Base-by-base conservation (phyloP, 805 yeast species). In the Hanseniaspora pseudoguilliermondii region DNA sequence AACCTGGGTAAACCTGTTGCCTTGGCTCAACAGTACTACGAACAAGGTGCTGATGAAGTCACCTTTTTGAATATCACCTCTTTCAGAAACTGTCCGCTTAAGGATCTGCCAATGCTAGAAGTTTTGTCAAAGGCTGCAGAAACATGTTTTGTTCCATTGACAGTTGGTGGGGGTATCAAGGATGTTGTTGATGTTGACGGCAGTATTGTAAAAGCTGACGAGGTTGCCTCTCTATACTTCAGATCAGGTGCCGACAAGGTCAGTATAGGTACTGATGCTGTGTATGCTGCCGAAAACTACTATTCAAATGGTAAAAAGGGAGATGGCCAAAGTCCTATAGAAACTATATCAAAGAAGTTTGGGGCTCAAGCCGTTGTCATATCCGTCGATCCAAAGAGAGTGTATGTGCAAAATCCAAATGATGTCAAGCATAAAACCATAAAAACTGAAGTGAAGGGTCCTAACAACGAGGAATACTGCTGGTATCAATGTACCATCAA, bases 361-460 rank as follows among this genome's bases (percentile, higher is more conserved):
- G 99, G 99, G 57, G 84, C 80, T 21, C 99, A 93, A 70, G 98
- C 98, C 0, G 99, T 93, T 7, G 97, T 93, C 6, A 90, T 93
- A 15, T 90, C 97, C 0, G 95, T 93, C n/a, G 99, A 93, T 69
- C 98, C 99, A 39, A 93, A 86, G 64, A 77, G 96, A 60, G 84
- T 78, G 23, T 93, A 87, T 64, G 83, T 91, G 2, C n/a, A 63
- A 7, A 71, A 75, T 18, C 63, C 64, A 54, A 58, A 58, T 8
- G 93, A 95, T 3, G 55, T 65, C 1, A 80, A 76, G 20, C 81
- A 86, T 13, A 70, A 70, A 20, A 86, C 85, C 73, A 75, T 79
- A 60, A 76, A 90, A 50, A 72, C 80, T 62, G 84, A 95, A 1
- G 59, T 68, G 18, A 80, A 84, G 1, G 96, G 96, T 16, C 95